Evolutionary conservation across 345 rosid genomes (phyloP), one percentile per base, ranked within the genome.

Genomic region (Lepidium africanum): DNA sequence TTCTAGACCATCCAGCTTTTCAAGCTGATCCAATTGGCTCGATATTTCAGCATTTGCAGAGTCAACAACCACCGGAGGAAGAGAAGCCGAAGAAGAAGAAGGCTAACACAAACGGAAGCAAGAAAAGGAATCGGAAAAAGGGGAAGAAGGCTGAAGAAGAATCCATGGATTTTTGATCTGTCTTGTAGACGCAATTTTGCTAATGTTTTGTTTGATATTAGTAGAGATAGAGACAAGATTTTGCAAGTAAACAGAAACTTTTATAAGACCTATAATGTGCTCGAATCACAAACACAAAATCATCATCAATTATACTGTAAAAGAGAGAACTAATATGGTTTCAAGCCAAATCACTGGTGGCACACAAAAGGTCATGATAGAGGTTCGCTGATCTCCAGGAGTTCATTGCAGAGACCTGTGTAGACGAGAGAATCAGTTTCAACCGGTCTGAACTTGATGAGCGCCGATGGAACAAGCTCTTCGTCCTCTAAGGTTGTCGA

Each of bases 401-500:
- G 94, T 53, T 88, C 89, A 72, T 87, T 85, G 45, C 77, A 52
- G 54, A 90, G 90, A 12, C 98, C 95, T 13, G 91, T 87, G 81
- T 81, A 93, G 40, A 88, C 86, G 1, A 76, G 59, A 0, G 84
- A 74, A 64, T 87, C 85, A 0, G 96, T 83, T 79, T 91, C 96
- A 0, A 81, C 32, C 0, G 94, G 91, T 70, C 78, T 88, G 77
- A 90, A 90, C 80, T 85, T 88, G 73, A 93, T 70, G 14, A 93
- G 94, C 6, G 96, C 87, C 0, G 97, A 86, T 10, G 99, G 97
- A 63, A 94, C 97, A 79, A 94, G 80, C 38, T 81, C 95, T 53
- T 90, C 95, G 1, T 86, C 95, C 6, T 84, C 95, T 6, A 94
- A 72, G 1, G 92, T 88, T 11, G n/a, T 74, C 5, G 83, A 74